Evolutionary conservation across 306 rosid genomes (phyloP).

Genomic region (Ochetophila trinervis): DNA sequence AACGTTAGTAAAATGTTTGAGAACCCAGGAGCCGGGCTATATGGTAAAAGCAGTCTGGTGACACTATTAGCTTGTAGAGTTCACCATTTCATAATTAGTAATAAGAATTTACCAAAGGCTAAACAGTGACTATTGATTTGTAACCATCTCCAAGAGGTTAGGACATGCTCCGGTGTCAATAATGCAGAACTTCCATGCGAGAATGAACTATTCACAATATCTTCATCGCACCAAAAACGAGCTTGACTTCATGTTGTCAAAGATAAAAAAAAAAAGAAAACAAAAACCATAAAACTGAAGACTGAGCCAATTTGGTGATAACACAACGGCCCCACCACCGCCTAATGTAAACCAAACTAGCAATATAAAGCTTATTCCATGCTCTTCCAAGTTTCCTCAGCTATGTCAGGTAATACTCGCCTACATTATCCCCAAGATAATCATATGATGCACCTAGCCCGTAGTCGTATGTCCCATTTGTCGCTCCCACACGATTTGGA

Average conservation of each 20-base stretch:
- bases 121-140: neutral
- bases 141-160: conserved; percentile 37
- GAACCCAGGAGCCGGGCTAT: neutral
- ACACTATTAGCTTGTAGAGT: conserved; percentile 27
- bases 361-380: conserved; percentile 32
- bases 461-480: conserved; percentile 60
- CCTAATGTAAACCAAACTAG: conserved; percentile 29
- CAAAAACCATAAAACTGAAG: neutral
- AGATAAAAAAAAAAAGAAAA: neutral
- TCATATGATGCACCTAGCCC: conserved; percentile 64
- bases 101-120: conserved; percentile 15
- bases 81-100: conserved; percentile 30
- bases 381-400: conserved; percentile 25
- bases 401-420: conserved; percentile 62
- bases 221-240: conserved; percentile 48
- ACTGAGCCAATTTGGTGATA: conserved; percentile 21
- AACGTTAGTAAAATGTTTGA: conserved; percentile 16
- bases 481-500: conserved; percentile 47
- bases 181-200: conserved; percentile 33
- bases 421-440: conserved; percentile 59
- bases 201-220: conserved; percentile 60
- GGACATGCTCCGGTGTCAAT: conserved; percentile 37
- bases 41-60: conserved; percentile 13
- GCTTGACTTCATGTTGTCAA: conserved; percentile 39
- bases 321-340: conserved; percentile 17